Conservation (phyloP, 768 basidiomycete genomes). For the Calvatia gigantea region DNA sequence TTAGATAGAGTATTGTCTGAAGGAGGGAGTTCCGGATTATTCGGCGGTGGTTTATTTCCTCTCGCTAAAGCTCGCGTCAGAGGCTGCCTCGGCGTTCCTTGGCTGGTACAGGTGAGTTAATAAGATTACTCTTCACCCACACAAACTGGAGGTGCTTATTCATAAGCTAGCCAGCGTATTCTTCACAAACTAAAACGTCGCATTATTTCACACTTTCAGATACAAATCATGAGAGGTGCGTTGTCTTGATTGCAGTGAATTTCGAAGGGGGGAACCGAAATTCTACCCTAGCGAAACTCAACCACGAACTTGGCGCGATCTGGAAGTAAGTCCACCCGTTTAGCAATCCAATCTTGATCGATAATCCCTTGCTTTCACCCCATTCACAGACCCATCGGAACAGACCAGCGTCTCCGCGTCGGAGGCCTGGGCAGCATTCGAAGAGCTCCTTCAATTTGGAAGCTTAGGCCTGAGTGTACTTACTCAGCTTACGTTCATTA, state of each 20-base stretch:
- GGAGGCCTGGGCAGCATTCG: not conserved
- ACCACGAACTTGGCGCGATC: slow-evolving; percentile 3
- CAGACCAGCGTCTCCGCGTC: not conserved
- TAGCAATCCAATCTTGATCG: not conserved
- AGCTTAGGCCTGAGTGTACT: not conserved
- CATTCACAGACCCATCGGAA: not conserved
- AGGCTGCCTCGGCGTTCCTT: not conserved
- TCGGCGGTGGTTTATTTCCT: not conserved
- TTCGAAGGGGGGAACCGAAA: not conserved
- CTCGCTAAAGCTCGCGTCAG: not conserved
- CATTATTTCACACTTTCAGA: slow-evolving; percentile 5
- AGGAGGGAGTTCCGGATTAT: not conserved
- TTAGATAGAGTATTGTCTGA: slow-evolving; percentile 2
- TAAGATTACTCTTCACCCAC: too few relatives aligned
- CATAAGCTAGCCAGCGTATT: too few relatives aligned
- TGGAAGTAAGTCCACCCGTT: not conserved
- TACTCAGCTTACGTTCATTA: slow-evolving; percentile 8
- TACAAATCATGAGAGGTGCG: slow-evolving; percentile 9
- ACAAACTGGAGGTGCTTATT: too few relatives aligned
- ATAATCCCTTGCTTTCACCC: not conserved
- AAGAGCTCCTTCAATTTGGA: not conserved
- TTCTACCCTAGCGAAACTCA: not conserved
- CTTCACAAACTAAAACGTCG: too few relatives aligned
- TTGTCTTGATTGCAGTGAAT: not conserved
- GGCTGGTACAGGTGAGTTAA: not conserved